Evolutionary conservation across 176 grass and related monocot species (phyloP).

Genomic region (Triticum urartu): DNA sequence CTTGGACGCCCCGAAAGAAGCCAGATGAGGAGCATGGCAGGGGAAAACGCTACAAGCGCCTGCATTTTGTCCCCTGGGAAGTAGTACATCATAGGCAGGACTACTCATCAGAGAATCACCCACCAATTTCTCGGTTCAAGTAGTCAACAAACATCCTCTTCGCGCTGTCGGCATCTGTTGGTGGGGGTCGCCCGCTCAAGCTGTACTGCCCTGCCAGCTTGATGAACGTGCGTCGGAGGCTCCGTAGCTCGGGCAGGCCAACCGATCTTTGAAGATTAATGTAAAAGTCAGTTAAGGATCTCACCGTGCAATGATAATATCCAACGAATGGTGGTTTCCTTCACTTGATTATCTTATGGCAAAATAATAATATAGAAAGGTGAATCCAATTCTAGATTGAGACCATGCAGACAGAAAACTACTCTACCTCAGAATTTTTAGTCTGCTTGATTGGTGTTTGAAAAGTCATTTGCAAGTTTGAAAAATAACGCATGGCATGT

Average conservation of each 20-base stretch:
- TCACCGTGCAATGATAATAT: not conserved
- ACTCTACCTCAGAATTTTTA: not conserved
- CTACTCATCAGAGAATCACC: slow-evolving; percentile 7
- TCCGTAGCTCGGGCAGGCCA: slow-evolving; percentile 80
- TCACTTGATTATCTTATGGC: slow-evolving; percentile 5
- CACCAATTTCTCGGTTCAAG: slow-evolving; percentile 76
- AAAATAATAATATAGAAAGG: no score
- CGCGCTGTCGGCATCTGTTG: slow-evolving; percentile 72
- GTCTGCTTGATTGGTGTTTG: not conserved
- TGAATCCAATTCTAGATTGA: no score
- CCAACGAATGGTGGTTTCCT: not conserved
- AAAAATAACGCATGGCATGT: not conserved
- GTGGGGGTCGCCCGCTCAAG: slow-evolving; percentile 77
- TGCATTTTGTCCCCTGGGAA: not conserved
- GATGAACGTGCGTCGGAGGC: slow-evolving; percentile 83
- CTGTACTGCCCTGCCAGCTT: slow-evolving; percentile 82
- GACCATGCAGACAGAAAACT: not conserved
- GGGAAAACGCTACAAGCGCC: not conserved
- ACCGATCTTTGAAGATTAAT: slow-evolving; percentile 72
- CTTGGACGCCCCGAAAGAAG: not conserved
- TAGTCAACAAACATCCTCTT: slow-evolving; percentile 96
- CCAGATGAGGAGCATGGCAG: not conserved
- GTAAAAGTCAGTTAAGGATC: slow-evolving; percentile 65
- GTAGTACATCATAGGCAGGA: not conserved
- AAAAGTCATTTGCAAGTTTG: not conserved